Evolutionary conservation across 2,329 filamentous ascomycete genomes (phyloP).

Genomic region (Ophiosphaerella narmari): DNA sequence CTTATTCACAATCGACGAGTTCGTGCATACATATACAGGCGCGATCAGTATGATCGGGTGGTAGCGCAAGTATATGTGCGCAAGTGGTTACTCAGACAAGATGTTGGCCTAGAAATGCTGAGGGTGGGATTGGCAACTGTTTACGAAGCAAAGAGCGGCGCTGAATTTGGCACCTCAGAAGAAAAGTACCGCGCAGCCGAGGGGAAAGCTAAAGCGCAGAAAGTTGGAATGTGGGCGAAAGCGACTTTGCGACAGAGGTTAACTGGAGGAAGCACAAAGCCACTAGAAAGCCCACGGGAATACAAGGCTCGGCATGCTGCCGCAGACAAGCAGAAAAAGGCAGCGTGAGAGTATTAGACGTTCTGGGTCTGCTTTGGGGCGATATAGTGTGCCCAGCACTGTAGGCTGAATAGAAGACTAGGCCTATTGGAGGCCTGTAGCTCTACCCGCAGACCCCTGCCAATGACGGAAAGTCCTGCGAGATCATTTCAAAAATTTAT

Average conservation of each 20-base stretch:
- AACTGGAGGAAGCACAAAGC: constrained; percentile 56
- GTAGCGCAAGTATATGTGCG: constrained; percentile 84
- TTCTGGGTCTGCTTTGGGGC: not conserved
- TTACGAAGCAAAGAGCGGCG: constrained; percentile 89
- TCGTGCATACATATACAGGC: constrained; percentile 78
- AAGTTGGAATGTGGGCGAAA: constrained; percentile 69
- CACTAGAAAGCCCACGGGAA: constrained; percentile 79
- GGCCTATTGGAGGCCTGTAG: too few species aligned
- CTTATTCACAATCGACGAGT: constrained; percentile 76
- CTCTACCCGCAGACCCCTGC: not conserved
- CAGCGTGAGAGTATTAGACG: constrained; percentile 8
- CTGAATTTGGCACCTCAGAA: constrained; percentile 77
- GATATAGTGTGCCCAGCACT: not conserved
- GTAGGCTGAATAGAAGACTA: too few species aligned
- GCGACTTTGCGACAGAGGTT: constrained; percentile 47
- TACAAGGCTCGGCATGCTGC: constrained; percentile 72
- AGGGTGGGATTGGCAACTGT: constrained; percentile 82
- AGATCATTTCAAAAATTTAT: constrained; percentile 29
- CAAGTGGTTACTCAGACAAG: constrained; percentile 67
- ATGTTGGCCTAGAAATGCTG: constrained; percentile 91
- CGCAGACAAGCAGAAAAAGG: constrained; percentile 47
- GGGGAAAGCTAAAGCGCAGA: constrained; percentile 51
- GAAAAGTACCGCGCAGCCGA: constrained; percentile 69
- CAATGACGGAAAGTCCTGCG: not conserved
- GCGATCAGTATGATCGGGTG: constrained; percentile 90